These are phyloP conservation scores for Pseudozyma sp. DNA, from an alignment of 1,284 basidiomycete genomes.

Conservation along the genomic window DNA sequence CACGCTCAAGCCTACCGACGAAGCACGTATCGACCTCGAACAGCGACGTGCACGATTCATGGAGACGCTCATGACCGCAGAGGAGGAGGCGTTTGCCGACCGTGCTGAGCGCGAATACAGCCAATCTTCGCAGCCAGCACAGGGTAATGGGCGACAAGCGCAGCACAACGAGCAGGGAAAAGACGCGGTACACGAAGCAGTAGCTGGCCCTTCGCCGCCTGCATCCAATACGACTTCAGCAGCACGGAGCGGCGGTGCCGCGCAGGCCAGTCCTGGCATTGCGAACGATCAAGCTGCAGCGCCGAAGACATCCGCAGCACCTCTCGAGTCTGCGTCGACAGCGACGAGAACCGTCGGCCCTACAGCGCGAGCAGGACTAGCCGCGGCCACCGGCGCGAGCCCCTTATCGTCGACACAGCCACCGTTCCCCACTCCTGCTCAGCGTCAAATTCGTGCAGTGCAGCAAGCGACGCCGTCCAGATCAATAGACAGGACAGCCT, in stretches of 20 bases:
- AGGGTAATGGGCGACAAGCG: neutral
- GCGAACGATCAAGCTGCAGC: too few relatives aligned
- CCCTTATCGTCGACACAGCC: slow-evolving; percentile 12
- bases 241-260: neutral
- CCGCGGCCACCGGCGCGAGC: slow-evolving; percentile 8
- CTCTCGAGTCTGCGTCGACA: neutral
- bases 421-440: slow-evolving; percentile 43
- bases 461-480: slow-evolving; percentile 23
- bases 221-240: neutral
- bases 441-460: slow-evolving; percentile 21
- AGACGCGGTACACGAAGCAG: neutral
- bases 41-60: slow-evolving; percentile 26
- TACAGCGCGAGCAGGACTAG: neutral
- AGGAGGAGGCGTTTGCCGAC: slow-evolving; percentile 36
- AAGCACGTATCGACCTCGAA: slow-evolving; percentile 33
- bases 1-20: slow-evolving; percentile 36
- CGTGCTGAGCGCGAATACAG: slow-evolving; percentile 21
- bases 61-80: slow-evolving; percentile 20
- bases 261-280: too few relatives aligned
- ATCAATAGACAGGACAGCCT: neutral
- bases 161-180: slow-evolving; percentile 7
- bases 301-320: too few relatives aligned
- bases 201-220: neutral
- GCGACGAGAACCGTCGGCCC: neutral
- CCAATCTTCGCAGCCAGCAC: slow-evolving; percentile 3